Base-by-base conservation (phyloP, 305 asterid species). In the Plantago coronopus region DNA sequence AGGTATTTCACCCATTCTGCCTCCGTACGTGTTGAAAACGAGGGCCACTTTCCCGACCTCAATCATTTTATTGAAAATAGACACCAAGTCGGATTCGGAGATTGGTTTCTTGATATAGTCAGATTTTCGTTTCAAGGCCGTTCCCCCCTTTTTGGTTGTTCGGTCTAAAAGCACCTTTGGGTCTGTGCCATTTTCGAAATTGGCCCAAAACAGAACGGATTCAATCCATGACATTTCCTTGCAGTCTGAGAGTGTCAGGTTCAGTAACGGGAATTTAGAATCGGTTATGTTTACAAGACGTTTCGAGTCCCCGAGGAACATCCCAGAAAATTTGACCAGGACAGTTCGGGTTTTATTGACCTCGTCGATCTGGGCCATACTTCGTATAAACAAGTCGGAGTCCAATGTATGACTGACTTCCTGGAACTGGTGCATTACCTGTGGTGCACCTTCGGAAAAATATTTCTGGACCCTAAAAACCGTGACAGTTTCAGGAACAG, bases 51-150 rank as follows among this genome's bases (percentile, higher is more conserved):
- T 75, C 3, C 73, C 81, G 3, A 74, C 45, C 31, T 79, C 71
- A 21, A 61, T 69, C 74, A 80, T 50, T 63, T 74, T 78, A 3
- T 71, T 66, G 64, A 79, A 78, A 3, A 83, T 51, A 12, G 54
- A 59, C 14, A 66, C 66, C 4, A 83, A 45, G 5, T 64, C 78
- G 3, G 49, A 19, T 25, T 56, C 59, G 0, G 83, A 42, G 31
- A 81, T 76, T 8, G 91, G 80, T 5, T 54, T 71, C 31, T 76
- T 66, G 0, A 83, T 80, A 25, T 81, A 83, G 57, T 83, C 87
- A 1, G 91, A 83, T 72, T 83, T 83, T 17, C 83, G 71, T 53
- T 79, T 83, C 64, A 76, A 43, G 76, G 69, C 74, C 22, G 66
- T 77, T 29, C 62, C 60, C 31, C 62, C 60, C 0, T 73, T 51